These are phyloP conservation scores for Domatiomyces globalis DNA, from an alignment of 2,329 filamentous ascomycete species.

Conservation along the genomic window DNA sequence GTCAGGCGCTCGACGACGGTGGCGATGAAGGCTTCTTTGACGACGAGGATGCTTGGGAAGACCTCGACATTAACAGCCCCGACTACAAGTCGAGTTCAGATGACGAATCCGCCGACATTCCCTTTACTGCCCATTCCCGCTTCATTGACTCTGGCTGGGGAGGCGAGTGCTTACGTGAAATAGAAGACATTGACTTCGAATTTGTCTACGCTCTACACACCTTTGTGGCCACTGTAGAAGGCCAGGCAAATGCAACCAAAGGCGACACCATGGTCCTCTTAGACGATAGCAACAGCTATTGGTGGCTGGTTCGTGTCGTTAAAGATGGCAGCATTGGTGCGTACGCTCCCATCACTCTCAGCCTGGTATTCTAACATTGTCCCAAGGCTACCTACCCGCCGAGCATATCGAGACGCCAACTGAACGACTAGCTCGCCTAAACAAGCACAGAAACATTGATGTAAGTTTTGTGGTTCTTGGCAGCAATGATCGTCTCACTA, in stretches of 20 bases:
- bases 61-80: conserved; percentile 26
- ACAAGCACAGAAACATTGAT: conserved; percentile 97
- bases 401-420: conserved; percentile 98
- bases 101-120: conserved; percentile 51
- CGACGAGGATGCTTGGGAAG: conserved; percentile 15
- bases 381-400: conserved; percentile 75
- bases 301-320: conserved; percentile 95
- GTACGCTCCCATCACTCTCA: conserved; percentile 14
- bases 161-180: conserved; percentile 71
- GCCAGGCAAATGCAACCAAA: conserved; percentile 95
- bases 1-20: conserved; percentile 12
- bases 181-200: conserved; percentile 99
- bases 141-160: conserved; percentile 61
- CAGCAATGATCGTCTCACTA: conserved; percentile 7
- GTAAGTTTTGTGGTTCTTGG: conserved; percentile 39
- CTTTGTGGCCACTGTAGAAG: conserved; percentile 93
- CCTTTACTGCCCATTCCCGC: conserved; percentile 42
- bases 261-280: conserved; percentile 97
- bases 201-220: conserved; percentile 98
- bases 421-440: conserved; percentile 79
- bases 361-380: conserved; percentile 14
- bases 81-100: conserved; percentile 32
- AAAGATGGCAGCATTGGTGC: conserved; percentile 89
- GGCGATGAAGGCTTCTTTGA: conserved; percentile 2
- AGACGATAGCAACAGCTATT: conserved; percentile 98